Evolutionary conservation across 2,329 filamentous ascomycete genomes (phyloP), one percentile per base, ranked within the genome.

Genomic region (Escovopsis weberi): DNA sequence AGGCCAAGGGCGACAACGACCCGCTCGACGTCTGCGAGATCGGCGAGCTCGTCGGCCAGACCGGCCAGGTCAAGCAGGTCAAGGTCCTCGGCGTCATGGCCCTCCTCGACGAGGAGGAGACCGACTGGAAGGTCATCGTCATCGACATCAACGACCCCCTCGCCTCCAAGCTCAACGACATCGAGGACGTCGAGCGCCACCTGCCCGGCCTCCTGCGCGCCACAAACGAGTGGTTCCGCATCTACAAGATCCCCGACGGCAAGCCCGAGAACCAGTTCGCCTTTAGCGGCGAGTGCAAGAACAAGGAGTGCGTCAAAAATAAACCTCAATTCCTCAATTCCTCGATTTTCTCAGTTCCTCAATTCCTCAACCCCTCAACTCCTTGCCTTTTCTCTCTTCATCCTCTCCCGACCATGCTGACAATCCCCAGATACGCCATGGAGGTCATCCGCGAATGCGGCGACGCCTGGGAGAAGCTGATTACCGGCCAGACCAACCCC

Each of bases 201-300:
- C 81, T 98, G 45, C 91, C 91, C 47, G 91, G 91, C 57, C 85
- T 98, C 47, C 78, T 98, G 64, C 84, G 91, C 55, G 91, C 91
- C 62, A 96, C 89, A 63, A 98, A 98, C 63, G 91, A 98, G 75
- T 98, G 91, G 91, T 98, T 98, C 87, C 87, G 91, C 67, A 98
- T 98, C 79, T 98, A 98, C 83, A 98, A 98, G 78, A 98, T 98
- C 69, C 91, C 91, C 62, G 91, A 98, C 63, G 91, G 91, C 75
- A 98, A 98, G 87, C 88, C 89, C 58, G 91, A 98, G 83, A 98
- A 98, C 80, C 91, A 96, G 74, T 98, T 98, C 62, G 91, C 91
- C 59, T 98, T 98, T 75, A 95, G 88, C 47, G 91, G 91, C 73
- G 91, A 98, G 76, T 96, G 89, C 85, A 98, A 98, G 83, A 98